A percentile compares a stretch with the other conserved stretches of the same genome.
phyloP scores from a whole-genome alignment of 768 basidiomycete genomes.

The Macrolepiota fuliginosa region DNA sequence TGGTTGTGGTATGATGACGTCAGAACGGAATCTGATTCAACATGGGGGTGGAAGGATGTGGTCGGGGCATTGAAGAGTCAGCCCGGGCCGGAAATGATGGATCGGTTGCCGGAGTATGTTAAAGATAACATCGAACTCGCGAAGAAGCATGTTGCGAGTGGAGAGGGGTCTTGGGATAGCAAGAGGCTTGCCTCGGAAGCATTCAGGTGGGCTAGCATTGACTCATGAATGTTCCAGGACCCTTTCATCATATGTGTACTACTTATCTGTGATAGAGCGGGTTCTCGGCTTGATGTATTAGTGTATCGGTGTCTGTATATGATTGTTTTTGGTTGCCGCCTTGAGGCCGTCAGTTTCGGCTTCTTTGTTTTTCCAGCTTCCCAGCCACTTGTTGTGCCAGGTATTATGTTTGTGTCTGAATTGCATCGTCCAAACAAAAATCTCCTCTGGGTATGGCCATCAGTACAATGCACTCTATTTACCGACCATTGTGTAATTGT shows the following conservation, averaged over 20 bases:
- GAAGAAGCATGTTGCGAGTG: constrained; percentile 12
- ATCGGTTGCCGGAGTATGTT: constrained; percentile 13
- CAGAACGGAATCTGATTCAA: constrained; percentile 7
- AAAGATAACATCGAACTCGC: constrained; percentile 13
- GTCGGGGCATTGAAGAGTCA: constrained; percentile 9
- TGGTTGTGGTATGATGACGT: constrained; percentile 18
- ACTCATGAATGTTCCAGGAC: not conserved
- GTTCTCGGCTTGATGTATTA: not conserved
- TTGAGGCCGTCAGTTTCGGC: not conserved
- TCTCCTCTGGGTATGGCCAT: not conserved
- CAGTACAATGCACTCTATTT: not conserved
- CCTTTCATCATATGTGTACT: too few species aligned
- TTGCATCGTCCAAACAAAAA: not conserved
- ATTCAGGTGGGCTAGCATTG: constrained; percentile 11
- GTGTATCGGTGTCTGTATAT: not conserved
- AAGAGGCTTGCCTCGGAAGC: constrained; percentile 5
- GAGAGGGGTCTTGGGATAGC: constrained; percentile 13
- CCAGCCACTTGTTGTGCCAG: not conserved
- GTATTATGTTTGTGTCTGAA: not conserved
- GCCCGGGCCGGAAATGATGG: not conserved
- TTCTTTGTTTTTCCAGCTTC: not conserved
- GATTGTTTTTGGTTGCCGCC: not conserved
- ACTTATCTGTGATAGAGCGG: not conserved
- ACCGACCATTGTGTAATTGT: not conserved
- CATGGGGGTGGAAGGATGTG: constrained; percentile 17